Percentiles rank a stretch among this genome's conserved stretches.
Conservation (phyloP, 495 filamentous ascomycete genomes). For the Aspergillus bridgeri region DNA sequence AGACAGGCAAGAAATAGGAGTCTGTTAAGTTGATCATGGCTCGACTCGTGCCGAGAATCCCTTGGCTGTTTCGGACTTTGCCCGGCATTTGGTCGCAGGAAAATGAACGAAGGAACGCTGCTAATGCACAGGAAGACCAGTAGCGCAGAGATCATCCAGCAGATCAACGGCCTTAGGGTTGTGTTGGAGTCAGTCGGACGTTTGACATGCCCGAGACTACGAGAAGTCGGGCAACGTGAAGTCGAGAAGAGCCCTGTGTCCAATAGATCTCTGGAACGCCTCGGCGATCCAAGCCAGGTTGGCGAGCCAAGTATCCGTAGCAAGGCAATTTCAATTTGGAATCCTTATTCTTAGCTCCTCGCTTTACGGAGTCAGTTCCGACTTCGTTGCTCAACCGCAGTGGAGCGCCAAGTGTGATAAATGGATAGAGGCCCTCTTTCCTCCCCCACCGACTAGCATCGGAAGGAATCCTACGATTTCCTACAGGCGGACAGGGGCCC, state of each 20-base stretch:
- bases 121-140: neutral
- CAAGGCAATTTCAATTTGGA: neutral
- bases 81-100: neutral
- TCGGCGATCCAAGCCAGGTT: neutral
- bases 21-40: neutral
- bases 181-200: neutral
- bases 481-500: neutral
- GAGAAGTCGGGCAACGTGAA: neutral
- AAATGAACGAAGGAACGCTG: neutral
- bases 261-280: neutral
- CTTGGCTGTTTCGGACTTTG: neutral
- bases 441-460: neutral
- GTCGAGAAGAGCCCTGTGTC: neutral
- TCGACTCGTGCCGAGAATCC: neutral
- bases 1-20: neutral
- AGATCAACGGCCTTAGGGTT: neutral
- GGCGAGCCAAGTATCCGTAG: too few relatives aligned
- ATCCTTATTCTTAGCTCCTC: neutral
- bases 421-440: neutral
- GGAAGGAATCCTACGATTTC: neutral
- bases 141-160: neutral
- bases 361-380: neutral
- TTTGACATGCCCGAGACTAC: neutral
- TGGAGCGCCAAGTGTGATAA: neutral
- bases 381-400: neutral